phyloP scores from a whole-genome alignment of 305 asterid genomes.

The Fraxinus paxiana region DNA sequence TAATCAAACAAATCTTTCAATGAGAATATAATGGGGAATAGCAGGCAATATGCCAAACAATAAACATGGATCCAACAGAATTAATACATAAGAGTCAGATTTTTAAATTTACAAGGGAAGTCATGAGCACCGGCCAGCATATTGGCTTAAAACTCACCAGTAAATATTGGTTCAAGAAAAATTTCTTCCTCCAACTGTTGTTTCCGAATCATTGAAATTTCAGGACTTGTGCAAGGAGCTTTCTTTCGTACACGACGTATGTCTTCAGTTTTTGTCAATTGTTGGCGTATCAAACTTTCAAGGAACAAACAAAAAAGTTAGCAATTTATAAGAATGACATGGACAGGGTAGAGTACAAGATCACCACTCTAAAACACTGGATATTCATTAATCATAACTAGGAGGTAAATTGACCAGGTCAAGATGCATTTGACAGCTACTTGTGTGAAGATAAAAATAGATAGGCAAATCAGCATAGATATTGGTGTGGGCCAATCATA shows the following conservation, averaged over 20 bases:
- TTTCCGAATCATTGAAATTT: constrained; percentile 65
- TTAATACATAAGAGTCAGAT: background rate
- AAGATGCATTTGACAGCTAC: background rate
- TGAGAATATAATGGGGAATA: background rate
- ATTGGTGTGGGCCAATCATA: background rate
- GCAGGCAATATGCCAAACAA: background rate
- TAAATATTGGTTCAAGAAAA: constrained; percentile 53
- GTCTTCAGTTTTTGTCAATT: constrained; percentile 73
- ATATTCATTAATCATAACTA: background rate
- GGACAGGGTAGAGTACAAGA: constrained; percentile 12
- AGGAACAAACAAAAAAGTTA: constrained; percentile 23
- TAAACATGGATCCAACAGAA: background rate
- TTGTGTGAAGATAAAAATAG: background rate
- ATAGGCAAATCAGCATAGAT: background rate
- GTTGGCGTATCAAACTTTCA: constrained; percentile 75
- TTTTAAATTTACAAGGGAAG: background rate
- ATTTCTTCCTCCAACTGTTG: constrained; percentile 65
- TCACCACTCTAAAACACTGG: constrained; percentile 9
- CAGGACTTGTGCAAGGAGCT: constrained; percentile 90
- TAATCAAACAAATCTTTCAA: background rate
- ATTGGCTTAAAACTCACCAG: constrained; percentile 49
- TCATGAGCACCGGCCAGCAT: constrained; percentile 14
- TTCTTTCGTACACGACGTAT: constrained; percentile 90
- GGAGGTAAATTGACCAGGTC: background rate
- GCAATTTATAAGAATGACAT: constrained; percentile 19